Evolutionary conservation across 495 filamentous ascomycete species (phyloP), one percentile per base, ranked within the genome.

Genomic region (Cercophora newfieldiana): DNA sequence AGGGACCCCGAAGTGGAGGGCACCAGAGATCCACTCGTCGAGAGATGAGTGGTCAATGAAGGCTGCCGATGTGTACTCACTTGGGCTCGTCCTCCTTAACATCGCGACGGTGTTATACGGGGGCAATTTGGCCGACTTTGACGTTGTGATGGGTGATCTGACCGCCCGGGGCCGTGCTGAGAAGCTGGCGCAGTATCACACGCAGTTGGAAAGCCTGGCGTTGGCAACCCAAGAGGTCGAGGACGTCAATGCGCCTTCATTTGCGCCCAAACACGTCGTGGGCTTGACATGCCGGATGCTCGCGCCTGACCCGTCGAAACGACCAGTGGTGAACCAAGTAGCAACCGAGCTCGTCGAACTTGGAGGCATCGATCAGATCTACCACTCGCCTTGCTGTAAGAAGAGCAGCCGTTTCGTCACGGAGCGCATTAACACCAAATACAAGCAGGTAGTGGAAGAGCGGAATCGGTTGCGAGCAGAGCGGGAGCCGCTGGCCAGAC

Each of bases 361-460:
- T 4, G 79, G 79, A 1, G 79, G 79, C 7, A 63, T 80, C 1
- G 76, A 80, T 6, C 79, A 81, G 65, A 66, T 80, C 7, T 81
- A 81, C 67, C 77, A 80, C 66, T 72, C 70, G 3, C 51, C 60
- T 0, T 80, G 78, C 70, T 81, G 79, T 67, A 77, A 74, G 29
- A 75, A 66, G 59, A 74, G 66, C 61, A 70, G 54, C 29, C 71
- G 73, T 0, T 75, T 69, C 31, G 50, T 78, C n/a, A 76, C 73
- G 7, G 69, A 72, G 1, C 66, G 68, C 16, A 71, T 78, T 58
- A 75, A 74, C 62, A 68, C 62, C 7, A 66, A 49, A 25, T 59
- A 71, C 37, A 72, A 64, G 30, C 28, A 64, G 4, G 67, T 55
- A 12, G 59, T 68, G 1, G 68, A 75, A 14, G 75, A 77, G 62